Base-by-base conservation (phyloP, 768 basidiomycete genomes). In the Suillus ampliporus region DNA sequence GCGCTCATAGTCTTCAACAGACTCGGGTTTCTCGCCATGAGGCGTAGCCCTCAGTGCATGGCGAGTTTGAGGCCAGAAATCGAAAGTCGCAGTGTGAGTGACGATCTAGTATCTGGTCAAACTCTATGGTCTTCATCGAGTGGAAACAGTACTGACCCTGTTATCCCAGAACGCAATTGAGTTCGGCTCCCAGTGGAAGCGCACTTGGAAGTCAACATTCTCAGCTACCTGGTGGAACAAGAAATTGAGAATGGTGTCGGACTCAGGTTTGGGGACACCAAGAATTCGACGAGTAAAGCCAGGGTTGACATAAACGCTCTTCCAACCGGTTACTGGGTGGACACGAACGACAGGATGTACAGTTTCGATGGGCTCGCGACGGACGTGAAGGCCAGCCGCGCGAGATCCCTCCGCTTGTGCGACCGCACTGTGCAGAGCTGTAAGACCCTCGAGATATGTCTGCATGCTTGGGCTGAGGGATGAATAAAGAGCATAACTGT, bases 131-230 rank as follows among this genome's bases (percentile, higher is more conserved):
- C 50, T 46, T 54, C 15, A 5, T 26, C 3, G 35, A 21, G 13
- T 51, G 59, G n/a, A 58, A 44, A 15, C 14, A 21, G 46, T 9
- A 72, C 83, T 43, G 65, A 90, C 90, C 74, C 92, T 82, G 74
- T 94, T 94, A 69, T 94, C 91, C 92, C 93, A 94, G 72, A 94
- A 80, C n/a, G 91, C 92, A 58, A 94, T 78, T 46, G 89, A 89
- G 71, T 92, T 86, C 41, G 81, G 78, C 71, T 89, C 83, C 92
- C 92, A 94, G 65, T 81, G 84, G 82, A 90, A 90, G 62, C 89
- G 87, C 46, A 90, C 88, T 64, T 91, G 90, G 75, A 86, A 86
- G 71, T 91, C 90, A 7, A 85, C 83, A 72, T 88, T 91, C 65
- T 86, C 83, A 57, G 82, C 81, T 67, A 94, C 87, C 69, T 89